Evolutionary conservation across 2,329 filamentous ascomycete genomes (phyloP), one percentile per base, ranked within the genome.

Genomic region (Colletotrichum sp.): DNA sequence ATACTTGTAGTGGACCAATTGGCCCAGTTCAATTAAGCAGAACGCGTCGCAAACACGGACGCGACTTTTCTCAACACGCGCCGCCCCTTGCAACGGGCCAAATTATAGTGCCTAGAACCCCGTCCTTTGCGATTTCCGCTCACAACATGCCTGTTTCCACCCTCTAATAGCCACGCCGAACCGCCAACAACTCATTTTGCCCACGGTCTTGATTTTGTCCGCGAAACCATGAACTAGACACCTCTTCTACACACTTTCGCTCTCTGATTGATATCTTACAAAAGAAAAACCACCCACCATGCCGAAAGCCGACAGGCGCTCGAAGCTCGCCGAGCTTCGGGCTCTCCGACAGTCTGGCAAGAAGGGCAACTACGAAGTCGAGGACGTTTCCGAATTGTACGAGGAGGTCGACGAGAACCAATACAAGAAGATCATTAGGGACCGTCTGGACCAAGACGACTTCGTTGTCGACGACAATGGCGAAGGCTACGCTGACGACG

Each of bases 381-480:
- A 95, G 80, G 93, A 99, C 78, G 94, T 95, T 80, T 92, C 93
- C 79, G 92, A 95, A 80, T 89, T 99, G 60, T 99, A 99, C 87
- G 97, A 99, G 78, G 96, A 98, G 81, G 96, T 99, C 64, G 96
- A 99, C 82, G 97, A 99, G 81, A 96, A 97, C 81, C 95, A 95
- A 68, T 99, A 99, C 89, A 98, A 98, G 88, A 98, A 98, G 84
- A 94, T 99, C 79, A 96, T 99, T 16, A 92, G 97, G 57, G 92
- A 94, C 72, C 93, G 97, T 63, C 89, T 99, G 68, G 95, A 99
- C 82, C 90, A 98, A 81, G 97, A 99, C 81, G 97, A 99, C 86
- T 99, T 99, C 82, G 96, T 99, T 69, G 96, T 99, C 76, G 97
- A 99, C 87, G 97, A 99, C 87, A 98, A 98, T 87, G 96, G 96